Evolutionary conservation across 805 yeast species (phyloP).

Genomic region (Alloascoidea africana): DNA sequence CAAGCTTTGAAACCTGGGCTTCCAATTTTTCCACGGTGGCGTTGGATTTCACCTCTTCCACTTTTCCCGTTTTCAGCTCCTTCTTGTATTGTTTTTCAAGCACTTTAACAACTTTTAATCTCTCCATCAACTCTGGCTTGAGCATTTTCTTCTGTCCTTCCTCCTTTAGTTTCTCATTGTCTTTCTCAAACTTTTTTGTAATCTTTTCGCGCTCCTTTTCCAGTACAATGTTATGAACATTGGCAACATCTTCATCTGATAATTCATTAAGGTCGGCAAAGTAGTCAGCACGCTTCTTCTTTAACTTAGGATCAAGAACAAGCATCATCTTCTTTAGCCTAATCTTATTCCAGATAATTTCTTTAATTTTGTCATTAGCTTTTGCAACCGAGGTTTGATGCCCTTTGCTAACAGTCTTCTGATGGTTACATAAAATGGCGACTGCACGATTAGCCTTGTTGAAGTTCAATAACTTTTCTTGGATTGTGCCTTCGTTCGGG

Average conservation of each 20-base stretch:
- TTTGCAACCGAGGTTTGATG: slow-evolving; percentile 74
- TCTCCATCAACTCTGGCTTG: slow-evolving; percentile 40
- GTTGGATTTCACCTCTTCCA: slow-evolving; percentile 30
- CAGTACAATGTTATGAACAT: slow-evolving; percentile 41
- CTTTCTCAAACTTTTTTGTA: slow-evolving; percentile 52
- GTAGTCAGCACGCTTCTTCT: slow-evolving; percentile 34
- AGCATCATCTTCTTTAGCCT: slow-evolving; percentile 59
- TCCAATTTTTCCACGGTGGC: slow-evolving; percentile 56
- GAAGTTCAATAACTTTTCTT: slow-evolving; percentile 74
- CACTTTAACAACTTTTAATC: slow-evolving; percentile 40
- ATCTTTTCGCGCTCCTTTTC: slow-evolving; percentile 53
- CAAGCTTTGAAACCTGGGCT: slow-evolving; percentile 55
- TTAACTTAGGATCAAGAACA: slow-evolving; percentile 37
- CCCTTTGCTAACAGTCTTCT: slow-evolving; percentile 75
- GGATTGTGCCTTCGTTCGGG: slow-evolving; percentile 73
- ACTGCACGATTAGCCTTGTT: slow-evolving; percentile 94
- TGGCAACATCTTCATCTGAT: slow-evolving; percentile 43
- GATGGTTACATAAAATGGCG: slow-evolving; percentile 94
- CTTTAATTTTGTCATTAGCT: slow-evolving; percentile 62
- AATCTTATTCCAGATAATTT: slow-evolving; percentile 73
- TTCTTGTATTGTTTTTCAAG: slow-evolving; percentile 30
- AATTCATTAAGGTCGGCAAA: slow-evolving; percentile 59
- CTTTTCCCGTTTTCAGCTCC: slow-evolving; percentile 43
- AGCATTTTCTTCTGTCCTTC: slow-evolving; percentile 40
- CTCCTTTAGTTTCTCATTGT: slow-evolving; percentile 54